phyloP scores from a whole-genome alignment of 1,284 basidiomycete species.

The Austroboletus olivaceoglutinosus region DNA sequence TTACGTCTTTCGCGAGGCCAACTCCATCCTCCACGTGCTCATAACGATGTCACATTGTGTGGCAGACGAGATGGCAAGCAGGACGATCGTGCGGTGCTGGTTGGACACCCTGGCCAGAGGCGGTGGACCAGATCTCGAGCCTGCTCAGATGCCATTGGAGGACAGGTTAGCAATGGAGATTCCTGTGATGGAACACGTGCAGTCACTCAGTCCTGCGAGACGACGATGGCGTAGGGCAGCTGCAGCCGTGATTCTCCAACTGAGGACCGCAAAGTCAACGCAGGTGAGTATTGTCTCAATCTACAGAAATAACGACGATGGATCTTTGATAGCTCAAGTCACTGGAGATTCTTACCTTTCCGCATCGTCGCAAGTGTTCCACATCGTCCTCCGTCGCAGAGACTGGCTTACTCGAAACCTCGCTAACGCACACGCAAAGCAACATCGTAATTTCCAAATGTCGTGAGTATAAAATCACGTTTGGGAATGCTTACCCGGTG shows the following conservation, averaged over 20 bases:
- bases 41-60: conserved; percentile 16
- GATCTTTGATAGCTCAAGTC: neutral
- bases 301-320: neutral
- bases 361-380: conserved; percentile 37
- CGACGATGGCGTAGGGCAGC: conserved; percentile 50
- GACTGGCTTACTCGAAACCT: conserved; percentile 25
- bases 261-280: conserved; percentile 30
- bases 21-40: conserved; percentile 19
- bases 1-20: conserved; percentile 7
- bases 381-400: conserved; percentile 39
- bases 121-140: conserved; percentile 4
- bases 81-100: conserved; percentile 32
- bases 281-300: neutral
- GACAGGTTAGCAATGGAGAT: conserved; percentile 43
- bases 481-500: no score
- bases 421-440: conserved; percentile 32
- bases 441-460: conserved; percentile 23
- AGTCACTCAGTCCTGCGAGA: conserved; percentile 35
- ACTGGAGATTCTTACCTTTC: conserved; percentile 59
- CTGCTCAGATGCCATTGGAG: conserved; percentile 27
- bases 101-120: conserved; percentile 41
- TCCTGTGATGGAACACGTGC: conserved; percentile 37
- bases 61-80: conserved; percentile 12
- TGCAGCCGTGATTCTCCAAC: conserved; percentile 38
- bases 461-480: no score